A percentile compares a stretch with the other conserved stretches of the same genome.
These are phyloP conservation scores for Rhizomucor miehei DNA, from an alignment of 371 early-diverging fungal genomes.

Conservation along the genomic window DNA sequence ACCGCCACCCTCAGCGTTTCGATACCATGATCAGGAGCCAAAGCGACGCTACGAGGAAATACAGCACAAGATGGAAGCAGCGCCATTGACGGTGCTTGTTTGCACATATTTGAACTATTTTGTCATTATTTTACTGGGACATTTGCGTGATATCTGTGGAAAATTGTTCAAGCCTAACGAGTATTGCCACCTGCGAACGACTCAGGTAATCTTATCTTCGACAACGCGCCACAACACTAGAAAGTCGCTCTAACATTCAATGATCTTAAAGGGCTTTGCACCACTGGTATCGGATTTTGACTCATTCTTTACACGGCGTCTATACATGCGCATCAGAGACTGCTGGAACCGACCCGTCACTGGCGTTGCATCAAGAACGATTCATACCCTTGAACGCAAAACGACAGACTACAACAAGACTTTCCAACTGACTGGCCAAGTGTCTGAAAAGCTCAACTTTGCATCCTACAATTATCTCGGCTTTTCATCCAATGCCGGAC, in stretches of 20 bases:
- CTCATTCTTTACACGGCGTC: slow-evolving; percentile 94
- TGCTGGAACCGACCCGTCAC: slow-evolving; percentile 97
- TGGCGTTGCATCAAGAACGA: slow-evolving; percentile 91
- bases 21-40: neutral
- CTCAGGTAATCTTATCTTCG: slow-evolving; percentile 56
- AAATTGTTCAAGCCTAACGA: slow-evolving; percentile 69
- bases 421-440: slow-evolving; percentile 74
- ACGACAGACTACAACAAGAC: slow-evolving; percentile 84
- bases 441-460: slow-evolving; percentile 88
- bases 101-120: slow-evolving; percentile 95
- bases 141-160: slow-evolving; percentile 84
- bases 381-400: slow-evolving; percentile 84
- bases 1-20: neutral
- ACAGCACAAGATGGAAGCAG: slow-evolving; percentile 50
- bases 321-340: slow-evolving; percentile 95
- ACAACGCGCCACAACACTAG: neutral
- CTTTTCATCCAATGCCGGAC: slow-evolving; percentile 90
- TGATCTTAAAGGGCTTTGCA: slow-evolving; percentile 91
- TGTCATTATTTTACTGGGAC: slow-evolving; percentile 90
- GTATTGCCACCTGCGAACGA: slow-evolving; percentile 69
- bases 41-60: neutral
- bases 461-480: slow-evolving; percentile 99
- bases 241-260: neutral
- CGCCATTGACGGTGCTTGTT: slow-evolving; percentile 71
- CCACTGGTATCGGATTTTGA: slow-evolving; percentile 94